These are phyloP conservation scores for Russula earlei DNA, from an alignment of 768 basidiomycete genomes.

Conservation along the genomic window DNA sequence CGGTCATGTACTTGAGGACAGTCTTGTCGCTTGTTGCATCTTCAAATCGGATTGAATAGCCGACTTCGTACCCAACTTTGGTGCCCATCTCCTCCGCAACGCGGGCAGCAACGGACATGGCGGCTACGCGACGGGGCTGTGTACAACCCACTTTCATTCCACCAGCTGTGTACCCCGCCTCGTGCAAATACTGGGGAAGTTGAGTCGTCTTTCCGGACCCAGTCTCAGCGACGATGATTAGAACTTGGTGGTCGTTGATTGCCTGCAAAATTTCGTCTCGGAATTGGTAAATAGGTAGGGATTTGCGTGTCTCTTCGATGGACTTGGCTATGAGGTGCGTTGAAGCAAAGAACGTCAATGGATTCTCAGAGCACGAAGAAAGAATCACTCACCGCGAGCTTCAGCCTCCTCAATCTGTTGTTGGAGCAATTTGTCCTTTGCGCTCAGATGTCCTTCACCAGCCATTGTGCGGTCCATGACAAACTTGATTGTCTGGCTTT, in stretches of 20 bases:
- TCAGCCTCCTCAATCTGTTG: slow-evolving; percentile 88
- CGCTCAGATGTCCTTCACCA: slow-evolving; percentile 61
- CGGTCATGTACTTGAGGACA: slow-evolving; percentile 98
- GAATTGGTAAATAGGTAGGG: slow-evolving; percentile 83
- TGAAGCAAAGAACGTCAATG: not conserved
- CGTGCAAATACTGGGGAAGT: slow-evolving; percentile 94
- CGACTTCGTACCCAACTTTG: slow-evolving; percentile 95
- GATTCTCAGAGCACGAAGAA: not conserved
- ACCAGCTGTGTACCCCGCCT: slow-evolving; percentile 86
- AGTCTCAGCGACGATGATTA: slow-evolving; percentile 97
- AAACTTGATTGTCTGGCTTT: slow-evolving; percentile 93
- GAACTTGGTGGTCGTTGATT: slow-evolving; percentile 83
- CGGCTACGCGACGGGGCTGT: slow-evolving; percentile 96
- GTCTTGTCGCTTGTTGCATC: slow-evolving; percentile 99
- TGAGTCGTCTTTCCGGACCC: slow-evolving; percentile 99
- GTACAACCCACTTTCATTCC: slow-evolving; percentile 93
- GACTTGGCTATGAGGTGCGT: slow-evolving; percentile 55
- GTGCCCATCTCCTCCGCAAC: slow-evolving; percentile 99
- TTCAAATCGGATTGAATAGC: slow-evolving; percentile 99
- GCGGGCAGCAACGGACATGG: slow-evolving; percentile 98
- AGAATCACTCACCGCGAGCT: slow-evolving; percentile 54
- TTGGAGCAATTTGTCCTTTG: slow-evolving; percentile 78
- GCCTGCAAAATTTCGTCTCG: slow-evolving; percentile 85
- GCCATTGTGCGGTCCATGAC: slow-evolving; percentile 72
- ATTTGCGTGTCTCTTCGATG: slow-evolving; percentile 91